Evolutionary conservation across 2,329 filamentous ascomycete genomes (phyloP).

Genomic region (Botryosphaeria dothidea): DNA sequence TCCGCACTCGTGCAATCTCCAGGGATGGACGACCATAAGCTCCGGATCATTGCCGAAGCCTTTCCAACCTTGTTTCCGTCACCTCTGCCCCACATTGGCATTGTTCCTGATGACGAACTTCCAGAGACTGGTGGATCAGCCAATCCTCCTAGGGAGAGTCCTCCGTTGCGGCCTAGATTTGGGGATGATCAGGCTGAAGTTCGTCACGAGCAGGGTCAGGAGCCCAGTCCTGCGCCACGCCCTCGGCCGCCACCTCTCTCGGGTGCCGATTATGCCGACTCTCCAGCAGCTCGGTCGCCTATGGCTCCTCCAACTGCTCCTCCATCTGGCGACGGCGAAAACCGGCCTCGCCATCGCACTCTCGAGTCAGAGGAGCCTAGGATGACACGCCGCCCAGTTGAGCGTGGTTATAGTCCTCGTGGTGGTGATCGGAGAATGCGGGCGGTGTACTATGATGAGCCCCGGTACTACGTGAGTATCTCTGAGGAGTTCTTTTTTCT

Average conservation of each 20-base stretch:
- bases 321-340: background rate
- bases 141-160: background rate
- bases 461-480: constrained; percentile 35
- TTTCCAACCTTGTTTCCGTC: constrained; percentile 49
- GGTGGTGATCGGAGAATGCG: constrained; percentile 26
- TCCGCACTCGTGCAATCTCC: constrained; percentile 50
- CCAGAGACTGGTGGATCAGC: constrained; percentile 22
- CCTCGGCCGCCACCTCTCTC: background rate
- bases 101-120: constrained; percentile 33
- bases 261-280: background rate
- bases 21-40: constrained; percentile 60
- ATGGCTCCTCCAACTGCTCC: constrained; percentile 6
- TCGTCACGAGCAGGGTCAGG: constrained; percentile 3
- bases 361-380: constrained; percentile 24
- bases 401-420: constrained; percentile 27
- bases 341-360: constrained; percentile 24
- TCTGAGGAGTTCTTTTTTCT: constrained; percentile 19
- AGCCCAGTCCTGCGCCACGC: background rate
- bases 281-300: background rate
- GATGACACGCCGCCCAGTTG: background rate
- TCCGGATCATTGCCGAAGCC: constrained; percentile 52
- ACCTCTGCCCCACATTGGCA: constrained; percentile 45
- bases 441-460: constrained; percentile 32
- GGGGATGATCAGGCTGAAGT: background rate
- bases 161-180: background rate